These are phyloP conservation scores for Erythrophleum ivorense DNA, from an alignment of 331 rosid genomes.

Conservation along the genomic window DNA sequence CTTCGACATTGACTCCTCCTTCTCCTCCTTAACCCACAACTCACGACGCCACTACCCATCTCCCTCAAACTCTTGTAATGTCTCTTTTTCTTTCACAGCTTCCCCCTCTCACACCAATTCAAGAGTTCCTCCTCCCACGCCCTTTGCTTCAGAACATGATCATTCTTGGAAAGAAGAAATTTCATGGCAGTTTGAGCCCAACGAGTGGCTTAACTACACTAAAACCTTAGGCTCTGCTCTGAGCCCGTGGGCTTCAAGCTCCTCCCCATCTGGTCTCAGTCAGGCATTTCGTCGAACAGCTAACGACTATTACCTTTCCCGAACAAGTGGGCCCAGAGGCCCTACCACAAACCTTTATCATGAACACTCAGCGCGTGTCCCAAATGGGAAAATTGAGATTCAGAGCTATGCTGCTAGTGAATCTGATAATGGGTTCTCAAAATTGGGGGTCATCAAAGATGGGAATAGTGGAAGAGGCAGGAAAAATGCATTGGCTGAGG, in stretches of 20 bases:
- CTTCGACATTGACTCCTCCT: conserved; percentile 47
- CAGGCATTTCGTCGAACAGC: conserved; percentile 55
- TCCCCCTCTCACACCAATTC: conserved; percentile 36
- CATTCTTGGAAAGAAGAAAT: conserved; percentile 76
- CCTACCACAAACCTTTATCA: conserved; percentile 19
- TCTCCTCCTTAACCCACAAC: conserved; percentile 24
- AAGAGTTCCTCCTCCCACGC: conserved; percentile 53
- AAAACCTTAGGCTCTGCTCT: conserved; percentile 62
- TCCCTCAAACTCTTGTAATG: conserved; percentile 45
- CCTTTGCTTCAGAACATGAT: conserved; percentile 73
- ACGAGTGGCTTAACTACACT: conserved; percentile 47
- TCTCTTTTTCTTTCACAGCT: conserved; percentile 55
- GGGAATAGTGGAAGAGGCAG: conserved; percentile 18
- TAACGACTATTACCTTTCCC: conserved; percentile 64
- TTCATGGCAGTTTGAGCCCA: conserved; percentile 81
- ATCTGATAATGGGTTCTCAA: conserved; percentile 42
- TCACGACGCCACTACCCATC: conserved; percentile 47
- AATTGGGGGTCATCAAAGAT: conserved; percentile 39
- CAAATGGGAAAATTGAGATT: conserved; percentile 69
- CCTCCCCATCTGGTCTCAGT: conserved; percentile 40
- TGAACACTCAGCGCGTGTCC: conserved; percentile 40
- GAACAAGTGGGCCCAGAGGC: conserved; percentile 43
- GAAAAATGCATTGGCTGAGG: conserved; percentile 53
- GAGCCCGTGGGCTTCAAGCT: conserved; percentile 62
- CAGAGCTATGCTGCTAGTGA: conserved; percentile 64